phyloP scores from a whole-genome alignment of 2,329 filamentous ascomycete genomes.

The Sporothrix euskadiensis region DNA sequence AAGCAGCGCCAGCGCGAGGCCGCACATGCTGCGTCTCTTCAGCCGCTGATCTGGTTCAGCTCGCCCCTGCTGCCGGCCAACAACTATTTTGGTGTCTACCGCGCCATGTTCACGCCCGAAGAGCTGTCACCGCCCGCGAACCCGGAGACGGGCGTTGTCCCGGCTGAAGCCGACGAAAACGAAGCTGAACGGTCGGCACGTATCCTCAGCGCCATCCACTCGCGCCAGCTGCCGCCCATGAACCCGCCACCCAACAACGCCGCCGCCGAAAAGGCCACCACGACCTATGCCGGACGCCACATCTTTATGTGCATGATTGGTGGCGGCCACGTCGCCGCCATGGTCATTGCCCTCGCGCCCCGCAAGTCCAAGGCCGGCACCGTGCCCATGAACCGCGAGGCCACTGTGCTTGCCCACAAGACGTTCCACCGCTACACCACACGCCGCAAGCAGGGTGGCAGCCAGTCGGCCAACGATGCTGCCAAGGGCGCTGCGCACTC shows the following conservation, averaged over 20 bases:
- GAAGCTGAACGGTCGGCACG: constrained; percentile 19
- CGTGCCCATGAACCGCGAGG: constrained; percentile 77
- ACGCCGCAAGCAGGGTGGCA: constrained; percentile 90
- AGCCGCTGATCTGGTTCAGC: constrained; percentile 73
- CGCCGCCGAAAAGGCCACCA: constrained; percentile 40
- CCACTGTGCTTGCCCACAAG: constrained; percentile 89
- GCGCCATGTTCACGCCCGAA: constrained; percentile 71
- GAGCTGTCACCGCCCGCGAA: constrained; percentile 53
- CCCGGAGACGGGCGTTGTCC: not conserved
- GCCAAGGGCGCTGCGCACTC: constrained; percentile 59
- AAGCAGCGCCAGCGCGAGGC: constrained; percentile 50
- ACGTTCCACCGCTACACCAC: constrained; percentile 98
- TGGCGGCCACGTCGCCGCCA: constrained; percentile 94
- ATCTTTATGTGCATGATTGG: constrained; percentile 99
- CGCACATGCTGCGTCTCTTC: constrained; percentile 53
- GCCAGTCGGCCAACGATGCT: constrained; percentile 73
- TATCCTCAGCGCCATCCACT: constrained; percentile 67
- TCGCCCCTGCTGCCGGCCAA: constrained; percentile 74
- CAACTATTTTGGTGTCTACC: constrained; percentile 81
- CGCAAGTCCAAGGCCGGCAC: constrained; percentile 69
- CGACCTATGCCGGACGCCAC: constrained; percentile 71
- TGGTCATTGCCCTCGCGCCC: constrained; percentile 87
- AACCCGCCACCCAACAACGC: constrained; percentile 54
- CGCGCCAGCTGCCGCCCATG: constrained; percentile 73
- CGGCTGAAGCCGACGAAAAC: not conserved